Evolutionary conservation across 2,329 filamentous ascomycete genomes (phyloP), one percentile per base, ranked within the genome.

Genomic region (Fusarium tupiense): DNA sequence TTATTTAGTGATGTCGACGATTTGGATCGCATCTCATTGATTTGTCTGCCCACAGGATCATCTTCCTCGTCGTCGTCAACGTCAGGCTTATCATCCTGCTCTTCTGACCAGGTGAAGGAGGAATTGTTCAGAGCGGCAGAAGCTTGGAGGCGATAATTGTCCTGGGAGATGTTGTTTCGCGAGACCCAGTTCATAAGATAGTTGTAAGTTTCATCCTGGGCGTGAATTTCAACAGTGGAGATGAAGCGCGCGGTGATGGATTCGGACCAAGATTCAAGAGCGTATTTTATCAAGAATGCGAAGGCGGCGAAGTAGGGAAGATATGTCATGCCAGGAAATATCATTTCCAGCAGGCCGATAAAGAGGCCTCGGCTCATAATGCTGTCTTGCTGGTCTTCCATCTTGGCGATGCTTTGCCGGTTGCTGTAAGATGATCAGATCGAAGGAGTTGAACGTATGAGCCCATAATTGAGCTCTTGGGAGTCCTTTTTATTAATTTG

Each of bases 131-230:
- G 37, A 17, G 43, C 31, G 12, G 52, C 44, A 5, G 64, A 69
- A 24, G 60, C 67, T 4, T 64, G 54, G 0, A 70, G 53, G 8
- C 67, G 67, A 17, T 70, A 54, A 20, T 60, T 70, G 3, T 63
- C 38, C 17, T 46, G 41, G 3, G 67, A 70, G 19, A 70, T 31
- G 38, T 31, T 59, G 41, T 68, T 44, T 9, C 31, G 35, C 13
- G 67, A 49, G 35, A 64, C 31, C 67, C 67, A 70, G 17, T 37
- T 52, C 67, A 70, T 70, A 8, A 70, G 33, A 24, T 64, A 64
- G 11, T 46, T 69, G n/a, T 70, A 70, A 5, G 44, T 49, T 11
- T 70, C 67, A 38, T 70, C 67, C 13, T 63, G 59, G 1, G 64
- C 58, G 6, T 44, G 19, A 9, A 70, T 58, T n/a, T 70, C 67